Evolutionary conservation across 2,329 filamentous ascomycete genomes (phyloP), one percentile per base, ranked within the genome.

Genomic region (Parastagonospora avenae): DNA sequence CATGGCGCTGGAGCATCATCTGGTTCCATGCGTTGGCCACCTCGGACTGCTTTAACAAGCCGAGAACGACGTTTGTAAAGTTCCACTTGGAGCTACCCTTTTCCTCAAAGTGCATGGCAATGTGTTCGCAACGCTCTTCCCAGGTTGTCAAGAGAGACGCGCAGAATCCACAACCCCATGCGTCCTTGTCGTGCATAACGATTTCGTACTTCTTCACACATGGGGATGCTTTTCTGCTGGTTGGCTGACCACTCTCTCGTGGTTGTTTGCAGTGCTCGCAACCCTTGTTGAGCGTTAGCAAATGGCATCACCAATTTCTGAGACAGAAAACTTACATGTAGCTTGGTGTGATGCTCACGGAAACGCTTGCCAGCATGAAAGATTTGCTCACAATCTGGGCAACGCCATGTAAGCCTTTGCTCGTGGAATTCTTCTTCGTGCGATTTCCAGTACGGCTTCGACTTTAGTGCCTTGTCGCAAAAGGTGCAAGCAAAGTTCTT

Each of bases 381-480:
- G 64, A 84, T 85, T 62, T 85, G 83, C 70, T 87, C 86, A 73
- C 86, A 88, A 58, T 85, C 85, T 5, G 85, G 85, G 62, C 85
- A 88, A 10, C 85, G 84, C 68, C 86, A 88, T 64, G 86, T 87
- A 56, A 85, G 82, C 76, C 84, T 84, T 47, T 85, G 83, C 75
- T 88, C 85, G 71, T 88, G 85, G 63, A 87, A 87, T 70, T 87
- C 85, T 61, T 87, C 85, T 67, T 88, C 85, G 70, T 89, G 86
- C 29, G 84, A 80, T 70, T 87, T 87, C 86, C 85, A 89, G 68
- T 88, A 85, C 56, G 86, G 85, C 66, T 87, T 87, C 57, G 84
- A 80, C 74, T 85, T 85, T 65, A 88, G 85, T 39, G 83, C 85
- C 42, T 85, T 86, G 67, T 87, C 84, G 70, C 79, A 79, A 30